phyloP scores from a whole-genome alignment of 352 stramenopile genomes.

The Phytophthora fragariaefolia region DNA sequence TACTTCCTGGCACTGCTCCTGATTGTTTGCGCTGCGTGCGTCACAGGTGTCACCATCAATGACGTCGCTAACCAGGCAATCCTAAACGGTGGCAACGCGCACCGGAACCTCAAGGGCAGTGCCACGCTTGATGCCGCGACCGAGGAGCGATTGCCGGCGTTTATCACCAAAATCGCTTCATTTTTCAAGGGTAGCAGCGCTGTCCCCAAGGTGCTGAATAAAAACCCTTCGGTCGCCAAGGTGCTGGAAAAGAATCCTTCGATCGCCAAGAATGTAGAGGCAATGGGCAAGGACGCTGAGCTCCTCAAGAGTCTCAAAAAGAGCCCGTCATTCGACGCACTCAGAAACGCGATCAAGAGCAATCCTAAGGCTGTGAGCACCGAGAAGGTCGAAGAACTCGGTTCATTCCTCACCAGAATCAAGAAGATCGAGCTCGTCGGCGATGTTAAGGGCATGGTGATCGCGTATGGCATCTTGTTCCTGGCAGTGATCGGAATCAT shows the following conservation, averaged over 20 bases:
- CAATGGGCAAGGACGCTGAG: constrained; percentile 5
- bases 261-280: constrained; percentile 2
- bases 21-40: neutral
- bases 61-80: no score
- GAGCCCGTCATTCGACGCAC: neutral
- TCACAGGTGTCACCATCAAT: no score
- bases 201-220: neutral
- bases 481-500: constrained; percentile 10
- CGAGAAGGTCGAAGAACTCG: constrained; percentile 11
- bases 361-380: neutral
- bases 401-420: constrained; percentile 6
- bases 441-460: constrained; percentile 19
- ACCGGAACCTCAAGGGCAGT: constrained; percentile 18
- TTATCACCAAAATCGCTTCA: neutral
- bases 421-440: constrained; percentile 15
- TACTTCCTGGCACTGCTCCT: constrained; percentile 21
- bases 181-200: constrained; percentile 6
- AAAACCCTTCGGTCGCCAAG: constrained; percentile 4
- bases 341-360: neutral
- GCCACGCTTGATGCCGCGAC: neutral
- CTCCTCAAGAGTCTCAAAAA: constrained; percentile 4
- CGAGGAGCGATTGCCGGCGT: neutral
- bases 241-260: neutral
- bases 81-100: neutral
- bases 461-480: constrained; percentile 21